Conservation (phyloP, 192 early-diverging fungal genomes). For the Piromyces sp. region DNA sequence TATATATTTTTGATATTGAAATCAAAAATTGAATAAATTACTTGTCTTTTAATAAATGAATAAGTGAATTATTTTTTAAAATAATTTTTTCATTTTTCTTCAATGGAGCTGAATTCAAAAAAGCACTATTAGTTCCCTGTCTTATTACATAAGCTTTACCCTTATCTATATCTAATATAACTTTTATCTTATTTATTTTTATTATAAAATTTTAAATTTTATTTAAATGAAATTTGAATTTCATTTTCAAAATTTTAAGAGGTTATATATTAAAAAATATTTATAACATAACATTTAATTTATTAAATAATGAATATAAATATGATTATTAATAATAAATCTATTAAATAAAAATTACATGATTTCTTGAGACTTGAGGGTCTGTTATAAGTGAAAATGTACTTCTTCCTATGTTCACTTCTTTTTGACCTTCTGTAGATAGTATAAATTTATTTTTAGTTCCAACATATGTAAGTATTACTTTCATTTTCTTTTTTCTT, state of each 20-base stretch:
- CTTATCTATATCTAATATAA: background rate
- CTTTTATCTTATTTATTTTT: no score
- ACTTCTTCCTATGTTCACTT: background rate
- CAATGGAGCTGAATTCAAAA: background rate
- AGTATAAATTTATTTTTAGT: background rate
- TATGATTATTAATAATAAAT: no score
- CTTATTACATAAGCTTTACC: background rate
- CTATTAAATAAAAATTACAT: background rate
- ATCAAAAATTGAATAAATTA: background rate
- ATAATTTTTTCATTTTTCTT: background rate
- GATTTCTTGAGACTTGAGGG: background rate
- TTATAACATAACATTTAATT: no score
- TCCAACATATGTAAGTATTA: background rate
- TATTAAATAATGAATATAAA: no score
- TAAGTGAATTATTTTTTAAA: background rate
- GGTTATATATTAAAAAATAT: no score
- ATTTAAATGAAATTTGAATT: no score
- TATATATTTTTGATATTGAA: no score
- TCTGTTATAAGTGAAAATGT: background rate
- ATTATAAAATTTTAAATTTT: no score
- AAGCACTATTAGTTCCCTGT: background rate
- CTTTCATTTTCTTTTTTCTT: background rate
- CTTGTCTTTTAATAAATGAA: background rate
- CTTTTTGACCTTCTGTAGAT: background rate
- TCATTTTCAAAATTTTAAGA: no score